Evolutionary conservation across 768 basidiomycete species (phyloP).

Genomic region (Sutorius australiensis): DNA sequence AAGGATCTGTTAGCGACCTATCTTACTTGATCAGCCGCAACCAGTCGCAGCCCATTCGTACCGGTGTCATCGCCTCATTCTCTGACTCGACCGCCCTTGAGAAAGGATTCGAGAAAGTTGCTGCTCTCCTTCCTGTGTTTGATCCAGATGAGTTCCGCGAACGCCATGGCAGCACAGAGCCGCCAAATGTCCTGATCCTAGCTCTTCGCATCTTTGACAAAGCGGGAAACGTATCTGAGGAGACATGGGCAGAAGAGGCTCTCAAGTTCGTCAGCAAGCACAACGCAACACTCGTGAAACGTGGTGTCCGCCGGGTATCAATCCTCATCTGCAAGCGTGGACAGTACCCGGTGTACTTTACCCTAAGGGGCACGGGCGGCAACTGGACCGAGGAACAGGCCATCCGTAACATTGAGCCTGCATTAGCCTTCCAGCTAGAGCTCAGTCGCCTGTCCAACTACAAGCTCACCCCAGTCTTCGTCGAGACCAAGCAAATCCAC

Average conservation of each 20-base stretch:
- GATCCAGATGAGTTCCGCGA: conserved; percentile 67
- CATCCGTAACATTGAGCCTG: conserved; percentile 97
- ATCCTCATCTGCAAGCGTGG: conserved; percentile 88
- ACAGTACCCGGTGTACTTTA: conserved; percentile 93
- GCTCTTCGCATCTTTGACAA: conserved; percentile 85
- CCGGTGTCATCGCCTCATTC: conserved; percentile 90
- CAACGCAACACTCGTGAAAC: conserved; percentile 54
- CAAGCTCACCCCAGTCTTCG: conserved; percentile 93
- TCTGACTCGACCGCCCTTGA: conserved; percentile 64
- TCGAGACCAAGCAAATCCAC: conserved; percentile 96
- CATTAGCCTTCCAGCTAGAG: conserved; percentile 96
- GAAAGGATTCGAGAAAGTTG: conserved; percentile 72
- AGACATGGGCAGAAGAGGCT: conserved; percentile 72
- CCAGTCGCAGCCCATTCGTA: conserved; percentile 85
- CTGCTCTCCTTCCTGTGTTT: conserved; percentile 69
- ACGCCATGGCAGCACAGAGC: conserved; percentile 70
- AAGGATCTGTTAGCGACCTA: conserved; percentile 93
- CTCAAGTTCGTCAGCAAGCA: conserved; percentile 68
- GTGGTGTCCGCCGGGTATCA: conserved; percentile 89
- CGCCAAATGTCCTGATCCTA: conserved; percentile 92
- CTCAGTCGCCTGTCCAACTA: conserved; percentile 95
- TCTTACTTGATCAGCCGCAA: conserved; percentile 86
- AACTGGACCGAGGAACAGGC: conserved; percentile 92
- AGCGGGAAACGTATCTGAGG: conserved; percentile 74
- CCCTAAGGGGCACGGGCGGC: conserved; percentile 69